Evolutionary conservation across 139 green algal species (phyloP), one percentile per base, ranked within the genome.

Genomic region (Desmodesmus armatus): DNA sequence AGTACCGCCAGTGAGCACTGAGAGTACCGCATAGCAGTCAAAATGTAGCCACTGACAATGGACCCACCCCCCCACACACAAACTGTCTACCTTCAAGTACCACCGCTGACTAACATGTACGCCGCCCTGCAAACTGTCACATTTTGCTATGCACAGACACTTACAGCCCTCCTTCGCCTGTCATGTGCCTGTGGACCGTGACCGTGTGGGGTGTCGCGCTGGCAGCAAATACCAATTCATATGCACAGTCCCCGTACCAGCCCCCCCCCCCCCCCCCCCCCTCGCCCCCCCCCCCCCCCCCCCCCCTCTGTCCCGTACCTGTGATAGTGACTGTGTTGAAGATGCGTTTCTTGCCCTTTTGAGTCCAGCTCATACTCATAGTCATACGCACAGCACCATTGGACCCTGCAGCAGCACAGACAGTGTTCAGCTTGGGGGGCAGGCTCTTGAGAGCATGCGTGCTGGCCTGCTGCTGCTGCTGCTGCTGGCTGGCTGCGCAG

Each of bases 311-410:
- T 51, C 71, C 6, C 72, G 11, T 44, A 85, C 79, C 62, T 23
- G 70, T 90, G 49, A 96, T 93, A 5, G 89, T 92, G 21, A 95
- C 92, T 4, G 91, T 94, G 67, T 93, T 94, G 39, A 96, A 63
- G 29, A 97, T 94, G 29, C 91, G 87, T 87, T 98, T 98, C 11
- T 79, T 80, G 0, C 95, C 95, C 0, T 94, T 88, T 98, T 80
- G 79, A 94, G 84, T 95, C 89, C 51, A 98, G 87, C n/a, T 95
- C 91, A 66, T 97, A 97, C 88, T 95, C 89, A 41, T 93, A 96
- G 19, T 92, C 84, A 71, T 95, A 95, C 40, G 93, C 2, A 78
- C 60, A 5, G 85, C 88, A 6, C 88, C 88, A 25, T 25, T 79
- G 21, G 44, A 62, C 0, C 71, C 23, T 76, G 1, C 91, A 83